Percentiles rank a stretch among this genome's conserved stretches.
These are phyloP conservation scores for Clarireedia hainanense DNA, from an alignment of 2,329 filamentous ascomycete species.

Conservation along the genomic window DNA sequence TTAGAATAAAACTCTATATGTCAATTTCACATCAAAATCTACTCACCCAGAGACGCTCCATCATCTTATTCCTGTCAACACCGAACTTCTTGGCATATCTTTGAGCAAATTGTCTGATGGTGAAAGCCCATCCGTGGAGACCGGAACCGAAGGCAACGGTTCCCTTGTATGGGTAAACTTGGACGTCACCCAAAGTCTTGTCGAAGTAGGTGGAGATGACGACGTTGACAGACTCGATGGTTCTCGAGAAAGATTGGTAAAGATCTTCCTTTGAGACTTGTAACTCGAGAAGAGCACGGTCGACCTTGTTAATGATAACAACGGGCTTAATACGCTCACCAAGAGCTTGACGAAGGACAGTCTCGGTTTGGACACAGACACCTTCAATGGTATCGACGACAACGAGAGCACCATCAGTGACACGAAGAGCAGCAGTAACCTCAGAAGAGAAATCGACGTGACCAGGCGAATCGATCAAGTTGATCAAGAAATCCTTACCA, in stretches of 20 bases:
- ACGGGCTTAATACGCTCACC: slow-evolving; percentile 99
- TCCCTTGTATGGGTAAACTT: slow-evolving; percentile 96
- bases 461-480: slow-evolving; percentile 99
- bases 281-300: slow-evolving; percentile 97
- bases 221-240: slow-evolving; percentile 99
- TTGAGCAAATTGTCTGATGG: slow-evolving; percentile 91
- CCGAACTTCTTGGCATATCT: slow-evolving; percentile 99
- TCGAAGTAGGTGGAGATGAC: slow-evolving; percentile 99
- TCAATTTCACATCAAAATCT: neutral
- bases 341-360: slow-evolving; percentile 95
- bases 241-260: slow-evolving; percentile 99
- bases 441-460: slow-evolving; percentile 99
- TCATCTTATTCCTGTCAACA: slow-evolving; percentile 99
- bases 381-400: slow-evolving; percentile 99
- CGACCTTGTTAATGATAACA: slow-evolving; percentile 99
- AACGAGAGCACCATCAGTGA: slow-evolving; percentile 98
- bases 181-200: slow-evolving; percentile 92
- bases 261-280: slow-evolving; percentile 98
- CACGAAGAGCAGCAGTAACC: slow-evolving; percentile 98
- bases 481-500: slow-evolving; percentile 98
- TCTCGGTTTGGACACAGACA: slow-evolving; percentile 99
- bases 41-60: slow-evolving; percentile 96
- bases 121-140: slow-evolving; percentile 99
- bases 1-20: slow-evolving; percentile 16
- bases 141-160: slow-evolving; percentile 98